A percentile compares a stretch with the other conserved stretches of the same genome.
Conservation (phyloP, 345 rosid species). For the Populus pruinosa region DNA sequence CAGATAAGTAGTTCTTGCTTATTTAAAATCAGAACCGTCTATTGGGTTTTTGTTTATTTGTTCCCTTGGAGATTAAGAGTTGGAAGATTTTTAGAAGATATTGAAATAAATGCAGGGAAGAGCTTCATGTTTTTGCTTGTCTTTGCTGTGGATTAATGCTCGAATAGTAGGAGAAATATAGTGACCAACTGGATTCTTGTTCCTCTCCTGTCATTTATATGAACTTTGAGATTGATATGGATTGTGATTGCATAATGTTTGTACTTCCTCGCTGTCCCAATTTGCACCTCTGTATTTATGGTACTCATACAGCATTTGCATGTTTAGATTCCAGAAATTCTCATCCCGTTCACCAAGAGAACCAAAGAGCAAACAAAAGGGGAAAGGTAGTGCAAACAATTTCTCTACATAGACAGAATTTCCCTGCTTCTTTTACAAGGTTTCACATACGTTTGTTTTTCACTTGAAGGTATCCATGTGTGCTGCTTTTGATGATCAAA, state of each 20-base stretch:
- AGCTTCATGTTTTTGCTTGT: background rate
- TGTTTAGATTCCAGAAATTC: constrained; percentile 45
- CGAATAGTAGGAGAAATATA: background rate
- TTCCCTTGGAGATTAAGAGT: background rate
- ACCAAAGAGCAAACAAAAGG: constrained; percentile 41
- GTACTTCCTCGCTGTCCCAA: background rate
- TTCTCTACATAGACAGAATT: too few relatives aligned
- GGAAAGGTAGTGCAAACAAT: constrained; percentile 57
- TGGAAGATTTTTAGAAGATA: background rate
- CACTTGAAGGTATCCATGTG: constrained; percentile 32
- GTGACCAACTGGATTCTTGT: background rate
- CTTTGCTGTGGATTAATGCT: background rate
- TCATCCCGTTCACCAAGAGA: constrained; percentile 32
- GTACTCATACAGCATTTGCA: constrained; percentile 7
- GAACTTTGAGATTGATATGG: constrained; percentile 1
- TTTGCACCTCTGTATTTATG: background rate
- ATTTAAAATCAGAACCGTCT: background rate
- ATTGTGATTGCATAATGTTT: background rate
- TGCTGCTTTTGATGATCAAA: constrained; percentile 17
- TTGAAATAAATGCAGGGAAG: background rate
- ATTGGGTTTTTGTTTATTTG: background rate
- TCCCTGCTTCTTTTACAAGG: constrained; percentile 3
- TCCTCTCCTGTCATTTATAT: background rate
- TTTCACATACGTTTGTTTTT: constrained; percentile 11
- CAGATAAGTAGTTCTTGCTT: background rate